Evolutionary conservation across 306 rosid species (phyloP).

Genomic region (Rosa chinensis): DNA sequence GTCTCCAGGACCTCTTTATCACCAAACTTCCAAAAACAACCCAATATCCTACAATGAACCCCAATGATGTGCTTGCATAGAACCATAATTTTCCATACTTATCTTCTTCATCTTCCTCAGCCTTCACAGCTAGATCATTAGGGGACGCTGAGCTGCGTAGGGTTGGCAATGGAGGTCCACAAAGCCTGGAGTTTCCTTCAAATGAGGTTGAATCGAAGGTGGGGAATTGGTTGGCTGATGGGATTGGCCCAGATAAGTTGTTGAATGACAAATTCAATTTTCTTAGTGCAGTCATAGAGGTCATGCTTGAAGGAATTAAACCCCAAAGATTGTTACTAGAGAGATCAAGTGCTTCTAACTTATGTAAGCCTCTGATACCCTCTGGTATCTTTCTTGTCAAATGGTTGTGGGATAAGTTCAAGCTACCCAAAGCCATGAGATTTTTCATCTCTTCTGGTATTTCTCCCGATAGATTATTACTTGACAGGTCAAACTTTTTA

Average conservation of each 20-base stretch:
- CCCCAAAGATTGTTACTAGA: constrained; percentile 18
- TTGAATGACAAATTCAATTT: constrained; percentile 5
- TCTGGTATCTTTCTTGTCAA: constrained; percentile 10
- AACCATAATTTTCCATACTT: not conserved
- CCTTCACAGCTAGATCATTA: not conserved
- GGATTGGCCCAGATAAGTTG: constrained; percentile 15
- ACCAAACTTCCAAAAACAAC: not conserved
- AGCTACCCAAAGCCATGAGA: not conserved
- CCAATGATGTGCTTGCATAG: not conserved
- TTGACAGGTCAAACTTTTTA: constrained; percentile 6
- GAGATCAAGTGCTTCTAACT: constrained; percentile 12
- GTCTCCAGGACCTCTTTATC: not conserved
- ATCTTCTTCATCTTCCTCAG: not conserved
- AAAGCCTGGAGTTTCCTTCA: not conserved
- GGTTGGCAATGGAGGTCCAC: not conserved
- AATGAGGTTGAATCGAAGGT: not conserved
- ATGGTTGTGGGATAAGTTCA: constrained; percentile 7
- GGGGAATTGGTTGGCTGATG: not conserved
- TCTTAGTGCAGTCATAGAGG: not conserved
- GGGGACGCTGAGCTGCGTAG: not conserved
- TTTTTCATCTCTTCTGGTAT: constrained; percentile 1
- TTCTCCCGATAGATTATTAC: constrained; percentile 1
- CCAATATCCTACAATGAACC: not conserved
- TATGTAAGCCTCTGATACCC: not conserved
- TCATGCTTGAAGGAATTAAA: constrained; percentile 9